Percentiles rank a stretch among this genome's conserved stretches.
Conservation (phyloP, 169 alveolate species). For the Theileria orientalis region DNA sequence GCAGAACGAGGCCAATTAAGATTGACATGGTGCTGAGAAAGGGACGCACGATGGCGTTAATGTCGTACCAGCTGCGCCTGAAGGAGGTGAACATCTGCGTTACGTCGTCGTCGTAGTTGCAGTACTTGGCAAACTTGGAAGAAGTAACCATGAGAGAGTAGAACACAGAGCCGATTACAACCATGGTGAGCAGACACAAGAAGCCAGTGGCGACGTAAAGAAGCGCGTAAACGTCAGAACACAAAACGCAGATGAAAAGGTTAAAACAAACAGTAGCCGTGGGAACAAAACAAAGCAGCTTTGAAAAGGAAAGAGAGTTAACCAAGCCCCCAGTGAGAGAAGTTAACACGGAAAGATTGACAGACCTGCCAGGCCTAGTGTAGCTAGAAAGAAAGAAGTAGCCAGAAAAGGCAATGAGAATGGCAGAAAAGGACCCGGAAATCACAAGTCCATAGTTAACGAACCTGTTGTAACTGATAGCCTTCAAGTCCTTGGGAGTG, state of each 20-base stretch:
- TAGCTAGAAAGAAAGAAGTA: not conserved
- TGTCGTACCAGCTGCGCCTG: not conserved
- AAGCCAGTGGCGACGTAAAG: not conserved
- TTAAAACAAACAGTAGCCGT: not conserved
- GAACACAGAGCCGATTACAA: not conserved
- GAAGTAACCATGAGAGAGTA: conserved; percentile 1
- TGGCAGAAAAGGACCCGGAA: not conserved
- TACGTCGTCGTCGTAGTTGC: not conserved
- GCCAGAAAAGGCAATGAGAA: not conserved
- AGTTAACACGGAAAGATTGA: not conserved
- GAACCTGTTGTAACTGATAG: not conserved
- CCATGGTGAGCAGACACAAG: not conserved
- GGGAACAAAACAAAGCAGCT: not conserved
- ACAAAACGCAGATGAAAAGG: not conserved
- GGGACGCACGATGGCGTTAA: not conserved
- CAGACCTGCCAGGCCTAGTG: not conserved
- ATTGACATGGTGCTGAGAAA: not conserved
- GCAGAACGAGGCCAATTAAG: not conserved
- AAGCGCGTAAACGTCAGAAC: not conserved
- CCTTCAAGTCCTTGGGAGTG: not conserved
- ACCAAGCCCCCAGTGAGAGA: conserved; percentile 1
- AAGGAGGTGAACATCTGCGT: not conserved
- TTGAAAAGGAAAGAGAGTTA: not conserved
- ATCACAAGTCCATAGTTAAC: conserved; percentile 1
- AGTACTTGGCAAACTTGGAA: not conserved